Conservation (phyloP, 768 basidiomycete genomes). For the Thelephora ganbajun region DNA sequence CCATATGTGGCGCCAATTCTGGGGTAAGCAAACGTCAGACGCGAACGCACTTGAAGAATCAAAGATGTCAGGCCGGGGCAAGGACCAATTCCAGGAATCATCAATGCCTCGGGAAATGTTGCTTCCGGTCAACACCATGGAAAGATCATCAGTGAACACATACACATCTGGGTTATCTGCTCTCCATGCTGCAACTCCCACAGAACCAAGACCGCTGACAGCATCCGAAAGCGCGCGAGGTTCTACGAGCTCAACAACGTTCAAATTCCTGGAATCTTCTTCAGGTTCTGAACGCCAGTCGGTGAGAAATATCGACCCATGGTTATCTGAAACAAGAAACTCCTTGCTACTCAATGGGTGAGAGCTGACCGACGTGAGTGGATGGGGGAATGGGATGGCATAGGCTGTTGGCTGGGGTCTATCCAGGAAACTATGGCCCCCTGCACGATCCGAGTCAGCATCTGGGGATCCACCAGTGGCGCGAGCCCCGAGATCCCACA, state of each 20-base stretch:
- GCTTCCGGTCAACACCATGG: background rate
- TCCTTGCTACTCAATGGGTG: slow-evolving; percentile 68
- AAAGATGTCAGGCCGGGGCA: background rate
- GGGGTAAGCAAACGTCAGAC: slow-evolving; percentile 1
- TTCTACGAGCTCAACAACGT: slow-evolving; percentile 59
- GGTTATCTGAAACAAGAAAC: slow-evolving; percentile 63
- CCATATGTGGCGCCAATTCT: slow-evolving; percentile 71
- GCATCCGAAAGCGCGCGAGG: slow-evolving; percentile 47
- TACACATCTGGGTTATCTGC: slow-evolving; percentile 59
- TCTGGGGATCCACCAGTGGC: slow-evolving; percentile 28
- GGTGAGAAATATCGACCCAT: slow-evolving; percentile 62
- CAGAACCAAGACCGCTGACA: slow-evolving; percentile 38
- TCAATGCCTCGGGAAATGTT: background rate
- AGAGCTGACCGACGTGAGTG: slow-evolving; percentile 52
- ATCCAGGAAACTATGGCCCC: slow-evolving; percentile 19
- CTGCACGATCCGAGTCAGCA: slow-evolving; percentile 16
- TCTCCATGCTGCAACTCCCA: slow-evolving; percentile 39
- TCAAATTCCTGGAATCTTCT: slow-evolving; percentile 41
- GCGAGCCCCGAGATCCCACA: slow-evolving; percentile 70
- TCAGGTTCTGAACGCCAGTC: slow-evolving; percentile 72
- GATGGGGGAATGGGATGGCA: slow-evolving; percentile 58
- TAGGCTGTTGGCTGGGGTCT: slow-evolving; percentile 67
- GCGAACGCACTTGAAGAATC: slow-evolving; percentile 1
- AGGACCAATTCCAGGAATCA: too few species aligned
- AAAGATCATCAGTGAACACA: slow-evolving; percentile 16